Percentiles rank a stretch among this genome's conserved stretches.
These are phyloP conservation scores for Macrotyloma uniflorum DNA, from an alignment of 306 rosid genomes.

Conservation along the genomic window DNA sequence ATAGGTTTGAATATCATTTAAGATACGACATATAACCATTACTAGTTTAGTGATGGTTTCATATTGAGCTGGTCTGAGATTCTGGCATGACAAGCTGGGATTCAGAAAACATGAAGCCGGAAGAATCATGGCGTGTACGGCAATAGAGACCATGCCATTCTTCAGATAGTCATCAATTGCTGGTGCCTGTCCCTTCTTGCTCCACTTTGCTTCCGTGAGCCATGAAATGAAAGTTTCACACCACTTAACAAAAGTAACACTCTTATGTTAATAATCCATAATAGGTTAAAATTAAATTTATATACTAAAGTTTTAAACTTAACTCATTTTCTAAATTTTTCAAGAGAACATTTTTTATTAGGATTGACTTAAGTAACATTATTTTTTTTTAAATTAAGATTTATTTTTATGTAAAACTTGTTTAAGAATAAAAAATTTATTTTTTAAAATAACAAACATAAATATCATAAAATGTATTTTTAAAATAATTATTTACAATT, in stretches of 20 bases:
- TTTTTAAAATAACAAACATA: too few relatives aligned
- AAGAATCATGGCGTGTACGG: conserved; percentile 41
- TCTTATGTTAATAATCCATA: not conserved
- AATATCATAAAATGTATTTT: too few relatives aligned
- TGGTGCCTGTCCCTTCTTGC: conserved; percentile 28
- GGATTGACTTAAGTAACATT: too few relatives aligned
- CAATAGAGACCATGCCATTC: conserved; percentile 36
- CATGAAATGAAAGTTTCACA: conserved; percentile 45
- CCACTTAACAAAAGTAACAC: conserved; percentile 16
- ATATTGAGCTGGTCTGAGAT: conserved; percentile 40
- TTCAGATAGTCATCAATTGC: conserved; percentile 38
- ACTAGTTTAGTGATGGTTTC: conserved; percentile 35
- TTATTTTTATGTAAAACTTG: too few relatives aligned
- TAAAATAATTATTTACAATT: too few relatives aligned
- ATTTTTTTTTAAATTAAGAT: too few relatives aligned
- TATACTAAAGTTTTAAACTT: not conserved
- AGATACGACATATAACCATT: conserved; percentile 35
- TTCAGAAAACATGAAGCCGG: conserved; percentile 42
- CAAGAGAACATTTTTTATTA: too few relatives aligned
- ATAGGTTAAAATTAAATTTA: too few relatives aligned
- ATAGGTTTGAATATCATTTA: conserved; percentile 44
- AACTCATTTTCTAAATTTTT: too few relatives aligned
- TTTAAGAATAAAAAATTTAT: too few relatives aligned
- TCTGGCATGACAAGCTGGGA: not conserved
- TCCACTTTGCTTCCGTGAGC: conserved; percentile 43